Evolutionary conservation across 1,284 basidiomycete species (phyloP), one percentile per base, ranked within the genome.

Genomic region (Earliella scabrosa): DNA sequence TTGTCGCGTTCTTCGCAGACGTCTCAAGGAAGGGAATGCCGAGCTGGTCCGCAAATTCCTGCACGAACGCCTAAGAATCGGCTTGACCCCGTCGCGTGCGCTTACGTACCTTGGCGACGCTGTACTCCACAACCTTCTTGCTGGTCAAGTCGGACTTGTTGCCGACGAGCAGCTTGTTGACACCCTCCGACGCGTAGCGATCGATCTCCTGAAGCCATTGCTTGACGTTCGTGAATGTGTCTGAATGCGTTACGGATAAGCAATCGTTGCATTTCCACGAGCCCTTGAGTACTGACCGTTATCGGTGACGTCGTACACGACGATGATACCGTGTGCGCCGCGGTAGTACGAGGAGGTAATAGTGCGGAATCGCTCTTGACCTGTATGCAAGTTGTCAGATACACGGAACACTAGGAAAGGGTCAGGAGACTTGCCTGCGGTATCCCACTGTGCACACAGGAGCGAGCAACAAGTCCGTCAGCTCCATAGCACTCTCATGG

Each of bases 181-280:
- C 97, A 52, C 97, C 97, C 76, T 99, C 97, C 48, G 95, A 96
- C 58, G 97, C 97, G 75, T 99, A 98, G 69, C 97, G 89, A 80
- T 99, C 97, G 69, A 99, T 99, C 77, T 99, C 97, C 73, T 97
- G 95, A 57, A 99, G 85, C 97, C 97, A 99, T 74, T 98, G 95
- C 83, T 99, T 99, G 73, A 99, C 97, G 70, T 99, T 98, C 68
- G 91, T 89, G 80, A 97, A 98, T 16, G 95, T 96, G 70, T 98
- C 95, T 95, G 49, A 52, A 45, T 52, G 23, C 31, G 48, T 54
- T 36, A 45, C 58, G 50, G 57, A 63, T 40, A 24, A 45, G 40
- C 41, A 27, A 32, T 57, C 44, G 24, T 36, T 57, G 43, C 16
- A 21, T 18, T 16, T 24, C 47, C 23, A 2, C 4, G 11, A 27